These are phyloP conservation scores for Plasmopara viticola DNA, from an alignment of 352 stramenopile genomes.

Conservation along the genomic window DNA sequence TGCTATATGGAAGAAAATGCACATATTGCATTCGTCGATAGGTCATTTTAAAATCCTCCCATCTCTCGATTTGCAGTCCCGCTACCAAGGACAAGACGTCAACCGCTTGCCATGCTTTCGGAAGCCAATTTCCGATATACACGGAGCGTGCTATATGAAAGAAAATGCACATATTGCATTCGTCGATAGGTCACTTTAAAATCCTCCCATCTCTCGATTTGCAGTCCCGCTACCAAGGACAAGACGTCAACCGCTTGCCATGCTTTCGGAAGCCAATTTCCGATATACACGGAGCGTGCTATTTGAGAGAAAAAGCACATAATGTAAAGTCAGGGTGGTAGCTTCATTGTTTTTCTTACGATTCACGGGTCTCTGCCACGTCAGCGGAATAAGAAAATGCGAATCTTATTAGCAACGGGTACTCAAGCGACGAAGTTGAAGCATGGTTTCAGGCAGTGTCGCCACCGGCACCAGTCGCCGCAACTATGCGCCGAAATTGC, in stretches of 20 bases:
- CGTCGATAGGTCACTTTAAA: constrained; percentile 13
- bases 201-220: constrained; percentile 8
- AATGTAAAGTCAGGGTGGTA: no score
- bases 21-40: no score
- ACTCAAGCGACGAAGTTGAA: not conserved
- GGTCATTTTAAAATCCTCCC: no score
- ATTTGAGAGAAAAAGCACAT: not conserved
- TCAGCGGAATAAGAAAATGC: constrained; percentile 30
- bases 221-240: constrained; percentile 3
- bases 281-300: not conserved
- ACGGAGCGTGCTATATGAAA: not conserved
- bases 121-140: no score
- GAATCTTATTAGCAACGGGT: constrained; percentile 18
- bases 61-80: constrained; percentile 8
- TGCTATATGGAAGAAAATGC: not conserved
- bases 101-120: no score
- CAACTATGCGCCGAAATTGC: no score
- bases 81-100: no score
- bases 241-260: no score
- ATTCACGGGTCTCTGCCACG: constrained; percentile 4
- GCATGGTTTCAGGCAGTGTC: no score
- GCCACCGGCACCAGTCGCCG: no score
- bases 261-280: no score
- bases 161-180: not conserved
- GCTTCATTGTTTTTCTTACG: no score